Evolutionary conservation across 108 stramenopile species (phyloP).

Genomic region (Stephanodiscus triporus): DNA sequence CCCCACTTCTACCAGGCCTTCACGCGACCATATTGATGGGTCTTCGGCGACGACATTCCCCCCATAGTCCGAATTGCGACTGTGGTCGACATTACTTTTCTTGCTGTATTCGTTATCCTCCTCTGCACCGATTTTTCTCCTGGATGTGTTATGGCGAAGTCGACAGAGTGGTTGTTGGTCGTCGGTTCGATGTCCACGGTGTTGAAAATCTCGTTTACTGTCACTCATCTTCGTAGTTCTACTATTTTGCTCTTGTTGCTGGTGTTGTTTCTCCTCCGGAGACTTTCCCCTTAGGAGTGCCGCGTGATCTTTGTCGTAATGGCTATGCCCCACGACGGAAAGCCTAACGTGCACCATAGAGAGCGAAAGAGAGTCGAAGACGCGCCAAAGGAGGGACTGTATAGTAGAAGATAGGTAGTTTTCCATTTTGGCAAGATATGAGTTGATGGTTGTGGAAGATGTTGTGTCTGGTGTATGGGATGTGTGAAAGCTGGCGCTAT

Average conservation of each 20-base stretch:
- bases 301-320: constrained; percentile 40
- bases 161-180: background rate
- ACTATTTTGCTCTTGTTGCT: background rate
- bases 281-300: constrained; percentile 5
- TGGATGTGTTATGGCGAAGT: background rate
- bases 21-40: constrained; percentile 13
- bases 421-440: constrained; percentile 34
- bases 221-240: background rate
- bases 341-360: constrained; percentile 35
- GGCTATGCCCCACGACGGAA: constrained; percentile 39
- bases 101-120: background rate
- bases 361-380: constrained; percentile 39
- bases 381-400: constrained; percentile 38
- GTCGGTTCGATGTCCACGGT: background rate
- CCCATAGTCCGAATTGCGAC: background rate
- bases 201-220: constrained; percentile 3
- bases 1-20: constrained; percentile 44
- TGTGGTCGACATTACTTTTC: constrained; percentile 6
- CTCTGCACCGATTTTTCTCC: background rate
- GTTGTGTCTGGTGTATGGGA: background rate
- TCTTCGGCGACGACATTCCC: constrained; percentile 24
- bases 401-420: constrained; percentile 40
- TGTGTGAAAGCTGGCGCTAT: constrained; percentile 9
- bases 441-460: background rate
- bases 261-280: constrained; percentile 4